Evolutionary conservation across 2,329 filamentous ascomycete species (phyloP).

Genomic region (Fusarium globosum): DNA sequence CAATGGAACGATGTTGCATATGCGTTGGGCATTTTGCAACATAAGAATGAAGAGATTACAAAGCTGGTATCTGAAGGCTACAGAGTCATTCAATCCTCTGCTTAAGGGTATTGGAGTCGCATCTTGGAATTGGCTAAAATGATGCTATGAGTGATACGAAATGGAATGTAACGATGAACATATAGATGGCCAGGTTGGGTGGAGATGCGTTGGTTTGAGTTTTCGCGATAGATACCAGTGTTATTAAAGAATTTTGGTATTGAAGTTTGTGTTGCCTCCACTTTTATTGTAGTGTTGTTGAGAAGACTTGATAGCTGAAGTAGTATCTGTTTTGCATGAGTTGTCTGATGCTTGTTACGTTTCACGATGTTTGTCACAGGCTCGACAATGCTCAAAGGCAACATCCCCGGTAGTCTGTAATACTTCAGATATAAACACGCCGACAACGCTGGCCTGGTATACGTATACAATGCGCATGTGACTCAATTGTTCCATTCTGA

Average conservation of each 20-base stretch:
- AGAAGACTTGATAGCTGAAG: not conserved
- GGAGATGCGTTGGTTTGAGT: constrained; percentile 6
- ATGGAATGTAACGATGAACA: constrained; percentile 36
- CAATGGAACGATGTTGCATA: constrained; percentile 99
- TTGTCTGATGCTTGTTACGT: not conserved
- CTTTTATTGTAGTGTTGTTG: not conserved
- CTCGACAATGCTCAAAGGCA: not conserved
- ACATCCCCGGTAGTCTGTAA: too few relatives aligned
- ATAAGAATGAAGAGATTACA: constrained; percentile 91
- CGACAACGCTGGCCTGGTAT: not conserved
- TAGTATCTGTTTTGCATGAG: accelerated
- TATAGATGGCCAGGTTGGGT: constrained; percentile 33
- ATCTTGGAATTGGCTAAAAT: constrained; percentile 34
- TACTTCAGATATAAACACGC: too few relatives aligned
- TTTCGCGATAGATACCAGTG: constrained; percentile 37
- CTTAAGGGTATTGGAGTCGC: constrained; percentile 51
- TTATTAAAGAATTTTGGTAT: constrained; percentile 27
- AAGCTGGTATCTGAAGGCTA: constrained; percentile 82
- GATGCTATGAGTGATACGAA: constrained; percentile 40
- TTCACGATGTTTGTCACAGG: not conserved
- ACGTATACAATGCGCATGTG: not conserved
- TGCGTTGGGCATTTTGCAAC: constrained; percentile 86
- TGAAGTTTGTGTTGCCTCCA: constrained; percentile 7
- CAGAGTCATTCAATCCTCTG: constrained; percentile 73
- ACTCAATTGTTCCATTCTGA: not conserved